These are phyloP conservation scores for Leccinum variicolor DNA, from an alignment of 768 basidiomycete genomes.

Conservation along the genomic window DNA sequence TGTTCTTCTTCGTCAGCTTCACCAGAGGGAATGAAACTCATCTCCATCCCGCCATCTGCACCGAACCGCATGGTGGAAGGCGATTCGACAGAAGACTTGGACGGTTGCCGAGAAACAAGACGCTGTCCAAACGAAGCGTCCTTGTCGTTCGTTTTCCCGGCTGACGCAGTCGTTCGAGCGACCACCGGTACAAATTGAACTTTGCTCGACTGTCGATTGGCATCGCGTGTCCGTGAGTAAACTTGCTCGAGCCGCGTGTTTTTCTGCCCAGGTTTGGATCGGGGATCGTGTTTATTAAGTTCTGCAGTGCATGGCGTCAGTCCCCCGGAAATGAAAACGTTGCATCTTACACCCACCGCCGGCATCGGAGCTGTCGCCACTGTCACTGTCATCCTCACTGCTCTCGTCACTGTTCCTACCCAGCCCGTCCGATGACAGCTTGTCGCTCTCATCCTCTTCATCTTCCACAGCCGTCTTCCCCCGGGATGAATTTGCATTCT, in stretches of 20 bases:
- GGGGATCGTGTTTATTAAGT: slow-evolving; percentile 55
- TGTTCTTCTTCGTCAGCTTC: slow-evolving; percentile 11
- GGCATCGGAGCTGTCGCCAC: slow-evolving; percentile 53
- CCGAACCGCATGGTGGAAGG: slow-evolving; percentile 22
- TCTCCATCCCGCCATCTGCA: slow-evolving; percentile 72
- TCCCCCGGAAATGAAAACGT: slow-evolving; percentile 8
- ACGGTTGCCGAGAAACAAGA: slow-evolving; percentile 34
- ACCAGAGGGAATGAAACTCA: slow-evolving; percentile 72
- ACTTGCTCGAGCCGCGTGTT: slow-evolving; percentile 47
- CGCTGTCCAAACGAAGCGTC: slow-evolving; percentile 71
- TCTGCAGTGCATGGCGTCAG: slow-evolving; percentile 33
- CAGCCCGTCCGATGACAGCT: slow-evolving; percentile 55
- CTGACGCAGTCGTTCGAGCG: slow-evolving; percentile 34
- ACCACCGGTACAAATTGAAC: slow-evolving; percentile 68
- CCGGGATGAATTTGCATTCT: slow-evolving; percentile 32
- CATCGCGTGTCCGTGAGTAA: slow-evolving; percentile 39
- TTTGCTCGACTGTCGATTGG: slow-evolving; percentile 43
- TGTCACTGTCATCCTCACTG: slow-evolving; percentile 42
- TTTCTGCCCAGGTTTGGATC: slow-evolving; percentile 46
- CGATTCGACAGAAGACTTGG: slow-evolving; percentile 9
- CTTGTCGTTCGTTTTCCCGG: slow-evolving; percentile 37
- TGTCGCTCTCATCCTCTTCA: slow-evolving; percentile 86
- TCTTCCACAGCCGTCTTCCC: slow-evolving; percentile 82
- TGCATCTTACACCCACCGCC: slow-evolving; percentile 40
- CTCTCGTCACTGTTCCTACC: slow-evolving; percentile 40